Percentiles rank a stretch among this genome's conserved stretches.
Conservation (phyloP, 805 yeast species). For the Kluyveromyces starmeri region DNA sequence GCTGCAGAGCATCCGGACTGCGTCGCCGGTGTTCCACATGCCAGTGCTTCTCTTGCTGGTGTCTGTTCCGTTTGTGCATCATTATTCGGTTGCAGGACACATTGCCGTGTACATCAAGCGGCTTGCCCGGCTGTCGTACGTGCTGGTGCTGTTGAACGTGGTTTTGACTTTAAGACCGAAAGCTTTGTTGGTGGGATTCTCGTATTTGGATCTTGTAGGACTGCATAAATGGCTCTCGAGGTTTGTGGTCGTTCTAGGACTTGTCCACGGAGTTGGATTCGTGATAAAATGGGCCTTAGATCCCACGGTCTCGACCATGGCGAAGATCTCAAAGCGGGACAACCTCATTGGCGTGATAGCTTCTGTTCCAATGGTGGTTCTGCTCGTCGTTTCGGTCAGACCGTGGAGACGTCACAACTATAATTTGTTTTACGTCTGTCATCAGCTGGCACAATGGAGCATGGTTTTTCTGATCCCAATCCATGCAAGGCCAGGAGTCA, state of each 20-base stretch:
- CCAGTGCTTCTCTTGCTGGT: conserved; percentile 26
- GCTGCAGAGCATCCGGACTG: conserved; percentile 29
- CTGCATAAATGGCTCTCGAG: conserved; percentile 71
- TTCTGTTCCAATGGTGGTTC: conserved; percentile 28
- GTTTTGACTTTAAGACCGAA: conserved; percentile 49
- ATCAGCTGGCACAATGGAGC: conserved; percentile 41
- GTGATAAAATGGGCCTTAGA: conserved; percentile 38
- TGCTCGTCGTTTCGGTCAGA: conserved; percentile 39
- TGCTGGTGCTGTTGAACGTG: conserved; percentile 49
- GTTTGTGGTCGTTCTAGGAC: conserved; percentile 36
- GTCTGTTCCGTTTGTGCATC: conserved; percentile 29
- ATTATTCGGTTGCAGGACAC: conserved; percentile 25
- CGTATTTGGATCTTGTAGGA: conserved; percentile 44
- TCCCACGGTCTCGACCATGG: conserved; percentile 30
- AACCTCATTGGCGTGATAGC: conserved; percentile 49
- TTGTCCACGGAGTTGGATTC: conserved; percentile 48
- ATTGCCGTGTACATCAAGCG: conserved; percentile 37
- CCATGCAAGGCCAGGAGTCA: conserved; percentile 69
- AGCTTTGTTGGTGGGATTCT: conserved; percentile 35
- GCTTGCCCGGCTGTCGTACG: conserved; percentile 52
- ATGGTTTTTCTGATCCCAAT: conserved; percentile 38
- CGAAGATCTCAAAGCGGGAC: conserved; percentile 18
- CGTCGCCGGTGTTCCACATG: conserved; percentile 31
- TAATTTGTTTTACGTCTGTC: conserved; percentile 45
- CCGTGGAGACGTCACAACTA: conserved; percentile 44